Percentiles rank a stretch among this genome's conserved stretches.
Conservation (phyloP, 1,284 basidiomycete genomes). For the Rhizoctonia solani region DNA sequence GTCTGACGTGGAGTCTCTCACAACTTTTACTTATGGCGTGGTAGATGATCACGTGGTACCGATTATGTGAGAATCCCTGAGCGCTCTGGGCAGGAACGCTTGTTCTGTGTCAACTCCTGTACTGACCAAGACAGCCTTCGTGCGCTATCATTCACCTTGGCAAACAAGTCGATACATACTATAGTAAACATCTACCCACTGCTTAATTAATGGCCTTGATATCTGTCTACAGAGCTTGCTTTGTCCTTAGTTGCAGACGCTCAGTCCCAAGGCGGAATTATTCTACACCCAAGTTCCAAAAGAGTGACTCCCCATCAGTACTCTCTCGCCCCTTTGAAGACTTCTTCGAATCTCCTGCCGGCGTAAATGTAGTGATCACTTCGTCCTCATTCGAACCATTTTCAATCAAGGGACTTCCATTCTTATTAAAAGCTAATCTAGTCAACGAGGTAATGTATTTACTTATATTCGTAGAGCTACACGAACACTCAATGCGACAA, state of each 20-base stretch:
- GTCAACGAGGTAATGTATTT: slow-evolving; percentile 3
- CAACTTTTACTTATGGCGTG: slow-evolving; percentile 23
- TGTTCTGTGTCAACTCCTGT: neutral
- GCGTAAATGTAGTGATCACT: neutral
- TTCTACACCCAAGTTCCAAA: neutral
- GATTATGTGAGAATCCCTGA: too few relatives aligned
- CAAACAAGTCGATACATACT: neutral
- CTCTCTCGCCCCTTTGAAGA: slow-evolving; percentile 19
- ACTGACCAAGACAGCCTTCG: neutral
- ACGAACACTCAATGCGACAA: neutral
- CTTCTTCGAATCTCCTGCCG: slow-evolving; percentile 4
- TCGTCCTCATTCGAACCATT: slow-evolving; percentile 14
- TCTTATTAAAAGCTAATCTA: slow-evolving; percentile 4
- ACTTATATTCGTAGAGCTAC: neutral
- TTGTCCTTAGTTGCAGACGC: neutral
- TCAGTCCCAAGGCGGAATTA: neutral
- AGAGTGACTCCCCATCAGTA: neutral
- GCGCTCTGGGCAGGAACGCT: too few relatives aligned
- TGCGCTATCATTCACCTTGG: neutral
- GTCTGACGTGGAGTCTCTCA: slow-evolving; percentile 26
- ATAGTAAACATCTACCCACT: neutral
- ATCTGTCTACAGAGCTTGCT: neutral
- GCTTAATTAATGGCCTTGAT: neutral
- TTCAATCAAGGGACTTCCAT: neutral
- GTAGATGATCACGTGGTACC: slow-evolving; percentile 17